Percentiles rank a stretch among this genome's conserved stretches.
These are phyloP conservation scores for Camelina laxa DNA, from an alignment of 345 rosid genomes.

Conservation along the genomic window DNA sequence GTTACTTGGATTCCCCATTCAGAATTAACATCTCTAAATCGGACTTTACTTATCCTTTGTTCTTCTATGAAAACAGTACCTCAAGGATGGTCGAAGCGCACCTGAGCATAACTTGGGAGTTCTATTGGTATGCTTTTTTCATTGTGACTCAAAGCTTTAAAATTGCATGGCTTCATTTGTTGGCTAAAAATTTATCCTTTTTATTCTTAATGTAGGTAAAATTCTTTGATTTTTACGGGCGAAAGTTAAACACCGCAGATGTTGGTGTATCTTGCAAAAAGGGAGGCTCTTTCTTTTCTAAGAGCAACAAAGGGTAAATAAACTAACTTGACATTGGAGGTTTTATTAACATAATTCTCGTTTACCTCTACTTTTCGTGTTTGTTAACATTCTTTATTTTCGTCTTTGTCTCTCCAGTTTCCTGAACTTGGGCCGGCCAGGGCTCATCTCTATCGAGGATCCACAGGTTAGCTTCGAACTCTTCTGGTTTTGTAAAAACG, in stretches of 20 bases:
- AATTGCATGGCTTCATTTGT: slow-evolving; percentile 9
- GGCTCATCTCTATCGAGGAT: slow-evolving; percentile 88
- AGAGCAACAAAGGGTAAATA: slow-evolving; percentile 74
- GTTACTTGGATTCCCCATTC: slow-evolving; percentile 4
- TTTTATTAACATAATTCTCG: slow-evolving; percentile 14
- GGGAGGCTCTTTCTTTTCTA: slow-evolving; percentile 68
- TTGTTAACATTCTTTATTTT: not conserved
- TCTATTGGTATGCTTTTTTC: slow-evolving; percentile 66
- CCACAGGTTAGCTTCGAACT: slow-evolving; percentile 69
- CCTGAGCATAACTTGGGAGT: slow-evolving; percentile 83
- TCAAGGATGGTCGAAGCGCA: slow-evolving; percentile 53
- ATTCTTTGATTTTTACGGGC: slow-evolving; percentile 89
- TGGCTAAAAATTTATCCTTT: slow-evolving; percentile 31
- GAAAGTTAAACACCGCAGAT: slow-evolving; percentile 71
- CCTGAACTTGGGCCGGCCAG: slow-evolving; percentile 59
- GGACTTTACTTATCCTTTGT: not conserved
- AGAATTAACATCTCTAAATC: not conserved
- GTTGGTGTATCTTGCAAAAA: slow-evolving; percentile 91
- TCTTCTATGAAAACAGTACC: slow-evolving; percentile 56
- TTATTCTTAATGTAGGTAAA: slow-evolving; percentile 60
- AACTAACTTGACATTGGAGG: slow-evolving; percentile 13
- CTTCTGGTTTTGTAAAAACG: slow-evolving; percentile 16
- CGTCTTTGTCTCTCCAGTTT: slow-evolving; percentile 52
- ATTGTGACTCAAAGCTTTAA: not conserved
- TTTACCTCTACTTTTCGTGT: slow-evolving; percentile 3